A percentile compares a stretch with the other conserved stretches of the same genome.
Conservation (phyloP, 2,329 filamentous ascomycete genomes). For the Corinectria fuckeliana region DNA sequence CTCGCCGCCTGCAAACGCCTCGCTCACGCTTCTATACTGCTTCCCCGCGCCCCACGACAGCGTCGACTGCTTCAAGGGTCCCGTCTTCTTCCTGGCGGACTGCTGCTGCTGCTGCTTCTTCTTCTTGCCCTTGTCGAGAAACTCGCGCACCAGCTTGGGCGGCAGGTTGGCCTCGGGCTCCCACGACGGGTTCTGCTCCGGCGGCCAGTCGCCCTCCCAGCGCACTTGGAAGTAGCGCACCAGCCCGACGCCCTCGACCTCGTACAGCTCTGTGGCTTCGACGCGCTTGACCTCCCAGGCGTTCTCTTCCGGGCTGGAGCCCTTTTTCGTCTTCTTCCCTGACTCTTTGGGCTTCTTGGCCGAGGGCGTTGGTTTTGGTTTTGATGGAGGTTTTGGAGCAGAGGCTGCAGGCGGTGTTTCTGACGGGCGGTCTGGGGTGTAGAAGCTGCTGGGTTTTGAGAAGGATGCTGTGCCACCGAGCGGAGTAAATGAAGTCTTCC, state of each 20-base stretch:
- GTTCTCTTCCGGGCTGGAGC: slow-evolving; percentile 24
- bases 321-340: neutral
- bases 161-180: slow-evolving; percentile 62
- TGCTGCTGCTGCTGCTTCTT: no score
- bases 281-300: slow-evolving; percentile 54
- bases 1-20: slow-evolving; percentile 37
- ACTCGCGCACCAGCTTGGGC: slow-evolving; percentile 48
- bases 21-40: slow-evolving; percentile 40
- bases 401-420: neutral
- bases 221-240: slow-evolving; percentile 58
- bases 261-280: slow-evolving; percentile 48
- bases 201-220: slow-evolving; percentile 64
- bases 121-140: slow-evolving; percentile 41
- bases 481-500: slow-evolving; percentile 5
- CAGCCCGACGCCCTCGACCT: slow-evolving; percentile 44
- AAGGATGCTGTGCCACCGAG: slow-evolving; percentile 5
- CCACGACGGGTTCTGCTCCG: slow-evolving; percentile 63
- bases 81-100: slow-evolving; percentile 16
- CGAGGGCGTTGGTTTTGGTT: slow-evolving; percentile 10
- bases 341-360: slow-evolving; percentile 11
- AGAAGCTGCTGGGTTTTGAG: slow-evolving; percentile 12
- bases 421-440: slow-evolving; percentile 10
- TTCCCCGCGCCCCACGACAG: slow-evolving; percentile 28
- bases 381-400: neutral
- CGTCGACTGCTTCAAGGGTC: slow-evolving; percentile 31